A percentile compares a stretch with the other conserved stretches of the same genome.
phyloP scores from a whole-genome alignment of 1,284 basidiomycete species.

The Apiotrichum gracile region DNA sequence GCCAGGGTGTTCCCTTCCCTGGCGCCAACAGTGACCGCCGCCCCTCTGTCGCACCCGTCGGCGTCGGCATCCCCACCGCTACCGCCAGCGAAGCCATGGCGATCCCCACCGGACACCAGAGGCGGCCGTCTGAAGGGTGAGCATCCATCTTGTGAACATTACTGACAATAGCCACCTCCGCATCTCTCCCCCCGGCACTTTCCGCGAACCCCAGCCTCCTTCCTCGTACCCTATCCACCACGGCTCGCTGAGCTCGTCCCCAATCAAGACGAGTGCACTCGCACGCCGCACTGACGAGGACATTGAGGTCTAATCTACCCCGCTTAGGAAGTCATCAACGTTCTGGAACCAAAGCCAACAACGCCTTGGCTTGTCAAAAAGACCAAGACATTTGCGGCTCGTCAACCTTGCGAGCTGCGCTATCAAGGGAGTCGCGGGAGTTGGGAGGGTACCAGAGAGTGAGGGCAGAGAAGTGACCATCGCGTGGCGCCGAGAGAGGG shows the following conservation, averaged over 20 bases:
- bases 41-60: constrained; percentile 21
- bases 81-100: constrained; percentile 34
- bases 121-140: constrained; percentile 40
- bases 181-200: constrained; percentile 36
- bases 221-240: constrained; percentile 43
- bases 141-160: constrained; percentile 1
- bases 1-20: constrained; percentile 8
- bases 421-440: neutral
- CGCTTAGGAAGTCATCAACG: neutral
- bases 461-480: neutral
- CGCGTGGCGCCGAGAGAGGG: neutral
- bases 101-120: constrained; percentile 29
- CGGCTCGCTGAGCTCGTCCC: constrained; percentile 34
- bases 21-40: constrained; percentile 6
- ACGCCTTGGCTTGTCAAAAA: neutral
- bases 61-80: constrained; percentile 40
- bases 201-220: constrained; percentile 29
- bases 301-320: constrained; percentile 13
- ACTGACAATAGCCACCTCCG: constrained; percentile 21
- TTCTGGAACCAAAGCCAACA: neutral
- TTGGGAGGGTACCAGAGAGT: neutral
- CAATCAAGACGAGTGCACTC: constrained; percentile 43
- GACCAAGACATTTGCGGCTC: neutral
- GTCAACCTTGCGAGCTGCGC: neutral
- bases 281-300: constrained; percentile 39